Evolutionary conservation across 208 protist species (phyloP).

Genomic region (Angomonas ambiguus): DNA sequence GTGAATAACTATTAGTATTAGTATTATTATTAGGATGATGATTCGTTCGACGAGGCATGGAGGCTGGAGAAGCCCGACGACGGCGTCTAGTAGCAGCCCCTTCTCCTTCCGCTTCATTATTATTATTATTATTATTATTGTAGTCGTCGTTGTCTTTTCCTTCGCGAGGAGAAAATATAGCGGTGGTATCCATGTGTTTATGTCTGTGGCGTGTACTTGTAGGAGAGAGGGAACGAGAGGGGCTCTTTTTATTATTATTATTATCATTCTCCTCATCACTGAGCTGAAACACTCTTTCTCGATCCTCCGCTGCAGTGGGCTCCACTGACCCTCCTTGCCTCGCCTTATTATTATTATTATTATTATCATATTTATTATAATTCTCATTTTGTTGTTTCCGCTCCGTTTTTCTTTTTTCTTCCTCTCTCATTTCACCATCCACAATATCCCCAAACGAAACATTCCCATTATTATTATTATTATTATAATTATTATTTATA

Average conservation of each 20-base stretch:
- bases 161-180: no score
- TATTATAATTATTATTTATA: neutral
- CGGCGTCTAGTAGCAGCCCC: neutral
- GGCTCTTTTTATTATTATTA: no score
- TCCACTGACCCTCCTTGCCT: neutral
- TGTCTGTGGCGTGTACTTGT: no score
- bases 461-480: neutral
- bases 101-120: neutral
- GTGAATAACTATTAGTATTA: no score
- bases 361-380: slow-evolving; percentile 1
- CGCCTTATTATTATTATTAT: neutral
- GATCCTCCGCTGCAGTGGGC: neutral
- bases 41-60: no score
- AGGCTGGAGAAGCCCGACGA: neutral
- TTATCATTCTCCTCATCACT: neutral
- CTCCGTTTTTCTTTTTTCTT: neutral
- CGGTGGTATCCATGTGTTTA: no score
- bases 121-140: slow-evolving; percentile 2
- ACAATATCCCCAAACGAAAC: neutral
- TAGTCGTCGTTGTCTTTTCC: no score
- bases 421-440: neutral
- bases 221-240: no score
- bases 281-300: no score
- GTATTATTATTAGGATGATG: no score
- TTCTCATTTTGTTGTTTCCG: neutral